Conservation (phyloP, 352 stramenopile genomes). For the Achlya hypogyna region DNA sequence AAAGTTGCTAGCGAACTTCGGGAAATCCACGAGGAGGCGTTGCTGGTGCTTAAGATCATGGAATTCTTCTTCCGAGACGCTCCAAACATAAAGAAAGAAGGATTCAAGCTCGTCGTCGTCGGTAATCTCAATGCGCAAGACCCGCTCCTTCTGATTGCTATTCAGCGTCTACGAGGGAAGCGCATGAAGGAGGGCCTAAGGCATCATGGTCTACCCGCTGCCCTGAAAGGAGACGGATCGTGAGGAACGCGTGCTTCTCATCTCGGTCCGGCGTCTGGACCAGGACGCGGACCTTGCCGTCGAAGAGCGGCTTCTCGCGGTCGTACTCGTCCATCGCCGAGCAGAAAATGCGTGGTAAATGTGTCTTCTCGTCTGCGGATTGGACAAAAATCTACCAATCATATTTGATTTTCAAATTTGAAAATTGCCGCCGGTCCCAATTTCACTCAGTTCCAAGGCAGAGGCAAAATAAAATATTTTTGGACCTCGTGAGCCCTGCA, state of each 20-base stretch:
- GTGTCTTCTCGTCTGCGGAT: neutral
- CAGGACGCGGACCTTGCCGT: conserved; percentile 72
- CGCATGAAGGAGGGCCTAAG: too few species aligned
- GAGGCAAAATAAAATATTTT: too few species aligned
- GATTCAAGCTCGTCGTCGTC: conserved; percentile 86
- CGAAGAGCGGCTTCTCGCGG: conserved; percentile 71
- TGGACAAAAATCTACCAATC: neutral
- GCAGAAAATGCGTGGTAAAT: neutral
- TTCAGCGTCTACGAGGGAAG: conserved; percentile 19
- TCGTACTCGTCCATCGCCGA: conserved; percentile 66
- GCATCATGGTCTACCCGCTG: conserved; percentile 38
- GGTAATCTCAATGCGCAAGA: conserved; percentile 90
- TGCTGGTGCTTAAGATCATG: conserved; percentile 92
- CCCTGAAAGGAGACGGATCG: conserved; percentile 63
- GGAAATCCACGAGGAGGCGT: conserved; percentile 89
- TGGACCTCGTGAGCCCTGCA: too few species aligned
- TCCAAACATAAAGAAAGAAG: conserved; percentile 89
- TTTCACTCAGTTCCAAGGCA: too few species aligned
- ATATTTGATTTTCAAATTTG: conserved; percentile 5
- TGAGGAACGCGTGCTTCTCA: conserved; percentile 65
- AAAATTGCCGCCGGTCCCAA: neutral
- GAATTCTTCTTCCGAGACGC: conserved; percentile 92
- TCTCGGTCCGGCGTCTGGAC: conserved; percentile 74
- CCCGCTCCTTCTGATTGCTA: conserved; percentile 77
- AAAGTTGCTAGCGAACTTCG: conserved; percentile 84